phyloP scores from a whole-genome alignment of 345 rosid species.

The Citrus medica region DNA sequence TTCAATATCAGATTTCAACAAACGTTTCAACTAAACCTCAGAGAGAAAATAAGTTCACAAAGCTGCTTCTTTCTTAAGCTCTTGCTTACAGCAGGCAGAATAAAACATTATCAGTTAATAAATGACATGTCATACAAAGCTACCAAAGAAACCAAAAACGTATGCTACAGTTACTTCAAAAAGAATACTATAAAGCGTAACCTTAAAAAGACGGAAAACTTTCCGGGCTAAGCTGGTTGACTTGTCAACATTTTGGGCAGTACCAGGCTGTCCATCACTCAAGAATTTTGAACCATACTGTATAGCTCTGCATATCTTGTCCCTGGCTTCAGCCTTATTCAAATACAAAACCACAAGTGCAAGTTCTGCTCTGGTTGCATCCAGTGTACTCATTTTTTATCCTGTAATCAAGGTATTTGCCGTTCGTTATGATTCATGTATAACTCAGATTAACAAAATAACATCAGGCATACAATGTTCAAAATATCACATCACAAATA shows the following conservation, averaged over 20 bases:
- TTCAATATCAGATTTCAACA: constrained; percentile 6
- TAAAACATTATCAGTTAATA: not conserved
- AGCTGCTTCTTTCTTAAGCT: not conserved
- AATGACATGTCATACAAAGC: not conserved
- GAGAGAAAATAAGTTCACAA: not conserved
- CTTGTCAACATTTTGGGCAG: constrained; percentile 90
- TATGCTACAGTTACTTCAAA: not conserved
- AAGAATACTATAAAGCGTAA: constrained; percentile 9
- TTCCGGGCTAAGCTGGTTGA: constrained; percentile 95
- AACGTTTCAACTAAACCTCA: not conserved
- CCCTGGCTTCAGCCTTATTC: constrained; percentile 98
- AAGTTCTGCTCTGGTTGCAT: constrained; percentile 83
- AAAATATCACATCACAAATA: not conserved
- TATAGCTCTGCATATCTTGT: constrained; percentile 98
- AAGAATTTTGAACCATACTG: constrained; percentile 93
- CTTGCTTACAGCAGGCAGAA: not conserved
- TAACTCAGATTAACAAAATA: not conserved
- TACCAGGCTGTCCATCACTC: constrained; percentile 90
- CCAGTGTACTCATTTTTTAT: constrained; percentile 71
- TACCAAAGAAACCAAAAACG: not conserved
- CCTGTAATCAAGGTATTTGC: constrained; percentile 10
- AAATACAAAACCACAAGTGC: constrained; percentile 77
- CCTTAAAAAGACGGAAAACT: constrained; percentile 98
- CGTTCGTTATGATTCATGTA: not conserved
- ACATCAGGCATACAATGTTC: not conserved